Conservation (phyloP, 2,329 filamentous ascomycete species). For the Trichoderma brevicompactum region DNA sequence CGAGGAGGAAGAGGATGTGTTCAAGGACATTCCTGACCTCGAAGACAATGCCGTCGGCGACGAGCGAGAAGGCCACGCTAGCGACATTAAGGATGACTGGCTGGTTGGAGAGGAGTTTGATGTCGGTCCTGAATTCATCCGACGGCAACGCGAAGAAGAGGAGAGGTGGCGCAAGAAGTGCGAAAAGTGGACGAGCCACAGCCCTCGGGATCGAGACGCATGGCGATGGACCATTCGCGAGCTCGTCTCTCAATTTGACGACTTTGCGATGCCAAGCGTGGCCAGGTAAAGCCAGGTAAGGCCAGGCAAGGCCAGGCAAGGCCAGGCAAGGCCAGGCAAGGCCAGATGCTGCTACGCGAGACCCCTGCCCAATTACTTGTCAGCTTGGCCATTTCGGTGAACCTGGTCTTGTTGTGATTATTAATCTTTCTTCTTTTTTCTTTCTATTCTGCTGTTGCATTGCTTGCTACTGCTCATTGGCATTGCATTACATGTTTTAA, state of each 20-base stretch:
- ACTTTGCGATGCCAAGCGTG: slow-evolving; percentile 41
- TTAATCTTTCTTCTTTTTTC: neutral
- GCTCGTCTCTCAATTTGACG: slow-evolving; percentile 54
- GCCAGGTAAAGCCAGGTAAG: slow-evolving; percentile 5
- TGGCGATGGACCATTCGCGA: slow-evolving; percentile 81
- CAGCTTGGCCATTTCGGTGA: neutral
- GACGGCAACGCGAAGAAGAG: slow-evolving; percentile 88
- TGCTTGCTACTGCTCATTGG: slow-evolving; percentile 2
- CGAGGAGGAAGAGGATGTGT: slow-evolving; percentile 90
- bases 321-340: slow-evolving; percentile 32
- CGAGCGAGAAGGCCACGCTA: slow-evolving; percentile 56
- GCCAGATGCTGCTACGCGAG: no score
- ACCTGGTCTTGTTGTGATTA: neutral
- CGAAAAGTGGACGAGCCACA: slow-evolving; percentile 76
- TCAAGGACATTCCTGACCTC: slow-evolving; percentile 92
- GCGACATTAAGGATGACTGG: slow-evolving; percentile 74
- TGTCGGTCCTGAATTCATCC: slow-evolving; percentile 91
- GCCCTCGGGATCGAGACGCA: slow-evolving; percentile 58
- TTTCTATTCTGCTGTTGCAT: slow-evolving; percentile 9
- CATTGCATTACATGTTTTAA: slow-evolving; percentile 20
- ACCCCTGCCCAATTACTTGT: neutral
- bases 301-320: neutral
- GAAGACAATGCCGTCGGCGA: slow-evolving; percentile 67
- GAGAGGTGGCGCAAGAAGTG: slow-evolving; percentile 88
- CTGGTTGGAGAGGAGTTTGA: slow-evolving; percentile 96